A percentile compares a stretch with the other conserved stretches of the same genome.
These are phyloP conservation scores for Salvia splendens DNA, from an alignment of 257 asterid genomes.

Conservation along the genomic window DNA sequence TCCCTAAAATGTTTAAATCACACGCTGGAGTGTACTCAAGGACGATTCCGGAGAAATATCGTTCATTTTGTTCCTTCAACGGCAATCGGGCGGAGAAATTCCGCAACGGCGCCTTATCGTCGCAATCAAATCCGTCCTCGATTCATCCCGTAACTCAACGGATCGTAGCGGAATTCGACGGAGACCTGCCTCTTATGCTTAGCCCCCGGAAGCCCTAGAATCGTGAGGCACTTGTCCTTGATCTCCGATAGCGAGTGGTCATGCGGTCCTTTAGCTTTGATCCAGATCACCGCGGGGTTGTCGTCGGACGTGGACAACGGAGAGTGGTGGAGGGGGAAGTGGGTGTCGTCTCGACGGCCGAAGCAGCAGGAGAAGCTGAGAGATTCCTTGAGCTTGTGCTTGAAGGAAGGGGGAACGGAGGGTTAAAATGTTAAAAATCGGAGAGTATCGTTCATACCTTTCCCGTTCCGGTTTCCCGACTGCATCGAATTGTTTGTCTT, in stretches of 20 bases:
- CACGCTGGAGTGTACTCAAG: too few species aligned
- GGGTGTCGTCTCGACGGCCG: slow-evolving; percentile 45
- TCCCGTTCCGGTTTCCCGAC: too few species aligned
- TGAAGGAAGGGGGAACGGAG: slow-evolving; percentile 44
- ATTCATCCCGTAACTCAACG: slow-evolving; percentile 72
- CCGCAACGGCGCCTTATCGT: slow-evolving; percentile 49
- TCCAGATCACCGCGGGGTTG: slow-evolving; percentile 56
- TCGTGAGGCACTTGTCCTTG: slow-evolving; percentile 51
- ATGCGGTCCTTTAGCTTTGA: slow-evolving; percentile 35
- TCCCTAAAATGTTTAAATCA: too few species aligned
- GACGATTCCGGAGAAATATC: too few species aligned
- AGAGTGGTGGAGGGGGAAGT: slow-evolving; percentile 33
- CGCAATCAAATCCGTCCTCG: slow-evolving; percentile 54
- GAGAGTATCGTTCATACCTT: too few species aligned
- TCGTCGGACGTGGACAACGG: slow-evolving; percentile 44
- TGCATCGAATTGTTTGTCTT: too few species aligned
- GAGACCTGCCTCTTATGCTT: slow-evolving; percentile 50
- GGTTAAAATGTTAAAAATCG: too few species aligned
- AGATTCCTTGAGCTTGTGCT: slow-evolving; percentile 46
- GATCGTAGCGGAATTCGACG: slow-evolving; percentile 69
- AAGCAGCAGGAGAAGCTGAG: slow-evolving; percentile 60
- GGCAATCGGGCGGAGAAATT: slow-evolving; percentile 62
- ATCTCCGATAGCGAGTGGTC: slow-evolving; percentile 42
- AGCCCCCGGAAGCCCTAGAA: slow-evolving; percentile 39
- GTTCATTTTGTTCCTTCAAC: too few species aligned